A percentile compares a stretch with the other conserved stretches of the same genome.
Conservation (phyloP, 306 rosid genomes). For the Crotalaria pallida region DNA sequence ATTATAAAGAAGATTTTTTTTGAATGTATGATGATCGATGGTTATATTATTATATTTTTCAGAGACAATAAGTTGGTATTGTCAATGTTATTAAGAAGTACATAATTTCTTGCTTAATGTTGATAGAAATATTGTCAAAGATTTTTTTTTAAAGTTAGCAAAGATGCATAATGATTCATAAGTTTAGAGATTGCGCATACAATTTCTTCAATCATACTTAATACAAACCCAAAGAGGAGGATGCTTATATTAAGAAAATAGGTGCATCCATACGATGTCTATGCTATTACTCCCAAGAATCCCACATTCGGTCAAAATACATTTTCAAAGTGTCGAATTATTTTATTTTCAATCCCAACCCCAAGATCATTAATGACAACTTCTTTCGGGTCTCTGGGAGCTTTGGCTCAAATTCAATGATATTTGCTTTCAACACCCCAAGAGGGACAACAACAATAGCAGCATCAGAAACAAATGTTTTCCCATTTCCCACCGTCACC, state of each 20-base stretch:
- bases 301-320: constrained; percentile 98
- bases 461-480: constrained; percentile 86
- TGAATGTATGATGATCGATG: too few species aligned
- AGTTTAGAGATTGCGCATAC: too few species aligned
- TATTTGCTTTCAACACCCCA: constrained; percentile 81
- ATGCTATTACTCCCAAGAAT: constrained; percentile 94
- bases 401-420: constrained; percentile 78
- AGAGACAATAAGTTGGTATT: too few species aligned
- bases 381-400: constrained; percentile 99
- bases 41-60: too few species aligned
- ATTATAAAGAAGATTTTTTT: too few species aligned
- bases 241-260: constrained; percentile 98
- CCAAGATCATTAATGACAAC: constrained; percentile 83
- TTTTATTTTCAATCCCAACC: constrained; percentile 89
- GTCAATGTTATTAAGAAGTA: too few species aligned
- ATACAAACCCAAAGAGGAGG: too few species aligned
- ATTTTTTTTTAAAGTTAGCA: too few species aligned
- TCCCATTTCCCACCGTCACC: constrained; percentile 67
- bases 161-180: too few species aligned
- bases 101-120: too few species aligned
- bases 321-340: constrained; percentile 78
- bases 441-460: constrained; percentile 82
- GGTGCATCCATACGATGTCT: constrained; percentile 91
- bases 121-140: too few species aligned
- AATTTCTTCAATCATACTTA: too few species aligned